A percentile compares a stretch with the other conserved stretches of the same genome.
phyloP scores from a whole-genome alignment of 352 stramenopile species.

The Globisporangium solare region DNA sequence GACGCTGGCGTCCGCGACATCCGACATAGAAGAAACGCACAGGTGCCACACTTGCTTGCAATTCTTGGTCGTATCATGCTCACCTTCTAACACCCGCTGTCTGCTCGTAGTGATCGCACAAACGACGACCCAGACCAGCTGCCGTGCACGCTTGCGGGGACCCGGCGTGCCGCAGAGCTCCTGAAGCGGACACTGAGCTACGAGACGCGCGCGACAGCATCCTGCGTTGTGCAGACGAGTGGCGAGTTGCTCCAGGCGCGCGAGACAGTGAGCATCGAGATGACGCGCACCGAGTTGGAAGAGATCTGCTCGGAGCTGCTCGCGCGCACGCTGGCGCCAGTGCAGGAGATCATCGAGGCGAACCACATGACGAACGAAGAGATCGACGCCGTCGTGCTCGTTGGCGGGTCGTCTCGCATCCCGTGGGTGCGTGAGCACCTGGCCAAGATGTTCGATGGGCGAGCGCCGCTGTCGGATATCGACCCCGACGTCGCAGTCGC shows the following conservation, averaged over 20 bases:
- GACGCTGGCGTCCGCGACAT: slow-evolving; percentile 24
- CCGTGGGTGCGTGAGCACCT: slow-evolving; percentile 62
- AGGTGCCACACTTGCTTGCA: slow-evolving; percentile 8
- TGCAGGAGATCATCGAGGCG: slow-evolving; percentile 40
- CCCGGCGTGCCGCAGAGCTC: slow-evolving; percentile 48
- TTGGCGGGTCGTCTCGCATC: slow-evolving; percentile 94
- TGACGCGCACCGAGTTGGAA: slow-evolving; percentile 49
- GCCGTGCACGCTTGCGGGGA: slow-evolving; percentile 48
- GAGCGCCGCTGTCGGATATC: slow-evolving; percentile 44
- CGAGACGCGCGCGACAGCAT: slow-evolving; percentile 16
- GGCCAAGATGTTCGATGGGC: slow-evolving; percentile 40
- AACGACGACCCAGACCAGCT: slow-evolving; percentile 19
- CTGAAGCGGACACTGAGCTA: slow-evolving; percentile 52
- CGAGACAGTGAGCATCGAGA: slow-evolving; percentile 14
- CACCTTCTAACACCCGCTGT: no score
- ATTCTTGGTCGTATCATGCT: background rate
- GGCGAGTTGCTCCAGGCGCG: background rate
- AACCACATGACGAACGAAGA: slow-evolving; percentile 74
- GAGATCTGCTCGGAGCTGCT: slow-evolving; percentile 37
- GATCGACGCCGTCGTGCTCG: slow-evolving; percentile 93
- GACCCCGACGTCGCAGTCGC: slow-evolving; percentile 68
- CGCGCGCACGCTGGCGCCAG: slow-evolving; percentile 48
- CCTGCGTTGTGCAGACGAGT: slow-evolving; percentile 24
- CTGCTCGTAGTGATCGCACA: background rate
- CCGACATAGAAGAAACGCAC: slow-evolving; percentile 16